Conservation (phyloP, 2,329 filamentous ascomycete species). For the Beauveria australis region DNA sequence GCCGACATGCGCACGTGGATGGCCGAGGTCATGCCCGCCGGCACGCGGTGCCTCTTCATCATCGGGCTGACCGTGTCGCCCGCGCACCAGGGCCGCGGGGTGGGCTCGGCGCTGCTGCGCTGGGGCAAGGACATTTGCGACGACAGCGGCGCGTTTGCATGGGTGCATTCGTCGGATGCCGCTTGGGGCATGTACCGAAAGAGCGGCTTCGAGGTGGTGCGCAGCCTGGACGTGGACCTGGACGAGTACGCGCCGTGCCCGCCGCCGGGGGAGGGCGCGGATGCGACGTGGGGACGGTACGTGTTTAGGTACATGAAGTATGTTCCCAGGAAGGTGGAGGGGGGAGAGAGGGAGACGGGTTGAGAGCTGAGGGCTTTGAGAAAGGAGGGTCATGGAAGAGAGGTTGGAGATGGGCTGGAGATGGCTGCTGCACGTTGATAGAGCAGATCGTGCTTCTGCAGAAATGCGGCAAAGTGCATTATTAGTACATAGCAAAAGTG, state of each 20-base stretch:
- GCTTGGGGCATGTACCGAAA: slow-evolving; percentile 23
- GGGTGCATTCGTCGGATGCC: slow-evolving; percentile 28
- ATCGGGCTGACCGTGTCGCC: slow-evolving; percentile 24
- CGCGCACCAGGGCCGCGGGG: slow-evolving; percentile 21
- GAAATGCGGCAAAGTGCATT: background rate
- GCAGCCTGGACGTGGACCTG: slow-evolving; percentile 22
- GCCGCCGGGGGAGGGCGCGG: slow-evolving; percentile 18
- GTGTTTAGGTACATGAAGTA: slow-evolving; percentile 27
- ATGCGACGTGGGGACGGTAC: slow-evolving; percentile 25
- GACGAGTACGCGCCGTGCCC: slow-evolving; percentile 23
- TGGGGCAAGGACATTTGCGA: slow-evolving; percentile 25
- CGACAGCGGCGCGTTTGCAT: slow-evolving; percentile 20
- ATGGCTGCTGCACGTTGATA: background rate
- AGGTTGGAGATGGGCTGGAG: background rate
- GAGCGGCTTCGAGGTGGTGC: slow-evolving; percentile 22
- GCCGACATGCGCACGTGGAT: slow-evolving; percentile 24
- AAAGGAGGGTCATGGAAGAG: background rate
- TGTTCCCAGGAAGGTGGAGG: slow-evolving; percentile 1
- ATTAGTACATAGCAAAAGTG: background rate
- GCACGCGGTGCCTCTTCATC: slow-evolving; percentile 24
- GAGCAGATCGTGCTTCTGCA: background rate
- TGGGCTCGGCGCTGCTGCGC: slow-evolving; percentile 24
- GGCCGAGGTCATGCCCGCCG: slow-evolving; percentile 23
- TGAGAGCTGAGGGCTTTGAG: background rate
- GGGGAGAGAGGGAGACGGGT: background rate